These are phyloP conservation scores for Fusarium guadeloupense DNA, from an alignment of 2,329 filamentous ascomycete genomes.

Conservation along the genomic window DNA sequence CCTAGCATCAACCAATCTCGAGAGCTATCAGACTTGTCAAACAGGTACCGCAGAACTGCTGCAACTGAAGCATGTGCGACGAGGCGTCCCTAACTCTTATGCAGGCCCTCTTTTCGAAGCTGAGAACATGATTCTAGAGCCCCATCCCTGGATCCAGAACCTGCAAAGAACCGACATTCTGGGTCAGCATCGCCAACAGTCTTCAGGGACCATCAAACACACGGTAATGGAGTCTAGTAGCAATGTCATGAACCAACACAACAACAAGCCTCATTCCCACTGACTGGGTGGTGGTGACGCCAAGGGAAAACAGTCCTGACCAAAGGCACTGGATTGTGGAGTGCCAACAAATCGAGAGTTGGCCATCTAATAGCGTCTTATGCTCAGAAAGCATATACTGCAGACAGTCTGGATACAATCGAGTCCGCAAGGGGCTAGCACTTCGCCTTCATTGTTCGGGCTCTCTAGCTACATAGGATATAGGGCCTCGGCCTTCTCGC, in stretches of 20 bases:
- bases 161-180: constrained; percentile 12
- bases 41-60: not conserved
- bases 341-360: not conserved
- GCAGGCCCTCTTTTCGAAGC: constrained; percentile 1
- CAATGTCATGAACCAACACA: not conserved
- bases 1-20: constrained; percentile 9
- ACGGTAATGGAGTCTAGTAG: not conserved
- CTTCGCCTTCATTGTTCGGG: not conserved
- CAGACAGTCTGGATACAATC: not conserved
- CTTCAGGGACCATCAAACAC: not conserved
- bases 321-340: constrained; percentile 3
- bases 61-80: constrained; percentile 2
- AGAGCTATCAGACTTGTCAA: constrained; percentile 26
- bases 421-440: constrained; percentile 18
- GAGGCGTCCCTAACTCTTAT: not conserved
- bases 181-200: constrained; percentile 1
- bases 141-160: not conserved
- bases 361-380: not conserved
- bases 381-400: not conserved
- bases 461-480: not conserved
- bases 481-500: constrained; percentile 19
- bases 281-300: not conserved
- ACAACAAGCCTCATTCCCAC: constrained; percentile 4
- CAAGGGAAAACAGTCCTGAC: not conserved
- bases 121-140: constrained; percentile 10